Conservation (phyloP, 1,284 basidiomycete species). For the Flammula alnicola region DNA sequence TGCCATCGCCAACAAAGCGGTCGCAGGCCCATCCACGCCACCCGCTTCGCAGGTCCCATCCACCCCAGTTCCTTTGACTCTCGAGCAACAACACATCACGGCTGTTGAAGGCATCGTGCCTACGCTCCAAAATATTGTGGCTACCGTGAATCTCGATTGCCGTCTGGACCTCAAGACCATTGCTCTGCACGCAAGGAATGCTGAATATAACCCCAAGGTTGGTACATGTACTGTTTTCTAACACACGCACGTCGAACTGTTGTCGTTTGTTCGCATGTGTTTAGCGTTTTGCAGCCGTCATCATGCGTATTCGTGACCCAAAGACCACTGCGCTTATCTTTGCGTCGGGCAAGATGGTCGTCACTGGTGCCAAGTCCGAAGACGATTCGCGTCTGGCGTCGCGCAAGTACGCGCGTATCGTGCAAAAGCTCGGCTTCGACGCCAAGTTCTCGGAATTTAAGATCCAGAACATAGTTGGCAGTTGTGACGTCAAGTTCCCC, state of each 20-base stretch:
- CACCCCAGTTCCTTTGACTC: conserved; percentile 73
- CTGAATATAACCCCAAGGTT: conserved; percentile 99
- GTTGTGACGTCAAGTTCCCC: conserved; percentile 99
- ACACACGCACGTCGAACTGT: conserved; percentile 64
- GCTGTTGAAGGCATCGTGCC: conserved; percentile 95
- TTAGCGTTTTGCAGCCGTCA: conserved; percentile 99
- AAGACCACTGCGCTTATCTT: conserved; percentile 99
- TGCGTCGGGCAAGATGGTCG: conserved; percentile 99
- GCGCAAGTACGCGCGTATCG: conserved; percentile 98
- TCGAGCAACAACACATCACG: conserved; percentile 90
- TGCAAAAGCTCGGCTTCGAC: conserved; percentile 99
- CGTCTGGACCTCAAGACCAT: conserved; percentile 98
- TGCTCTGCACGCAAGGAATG: conserved; percentile 96
- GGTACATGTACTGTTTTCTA: conserved; percentile 53
- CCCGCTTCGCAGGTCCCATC: conserved; percentile 51
- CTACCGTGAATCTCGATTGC: conserved; percentile 98
- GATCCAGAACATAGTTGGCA: conserved; percentile 99
- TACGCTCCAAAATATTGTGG: conserved; percentile 97
- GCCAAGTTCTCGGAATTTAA: conserved; percentile 99
- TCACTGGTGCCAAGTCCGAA: conserved; percentile 98
- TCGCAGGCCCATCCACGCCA: conserved; percentile 58
- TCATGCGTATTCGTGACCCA: conserved; percentile 99
- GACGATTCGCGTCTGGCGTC: conserved; percentile 97
- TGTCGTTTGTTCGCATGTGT: conserved; percentile 55
- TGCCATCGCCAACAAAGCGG: conserved; percentile 29